Evolutionary conservation across 2,329 filamentous ascomycete genomes (phyloP), one percentile per base, ranked within the genome.

Genomic region (Fusarium sp.): DNA sequence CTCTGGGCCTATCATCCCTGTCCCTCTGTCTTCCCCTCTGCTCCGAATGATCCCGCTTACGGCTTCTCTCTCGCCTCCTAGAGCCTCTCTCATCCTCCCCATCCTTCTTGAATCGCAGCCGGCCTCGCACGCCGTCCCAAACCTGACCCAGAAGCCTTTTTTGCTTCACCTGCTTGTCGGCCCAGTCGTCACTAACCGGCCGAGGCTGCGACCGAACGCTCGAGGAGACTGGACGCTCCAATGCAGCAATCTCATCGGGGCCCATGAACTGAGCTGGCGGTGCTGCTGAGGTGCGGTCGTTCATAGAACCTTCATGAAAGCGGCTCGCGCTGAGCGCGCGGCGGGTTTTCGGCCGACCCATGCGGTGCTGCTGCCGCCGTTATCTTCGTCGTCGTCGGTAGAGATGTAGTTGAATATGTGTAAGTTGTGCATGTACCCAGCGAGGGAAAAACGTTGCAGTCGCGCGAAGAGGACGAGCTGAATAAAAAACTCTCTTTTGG

Each of bases 291-390:
- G 90, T 86, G 74, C 93, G 91, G 82, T 97, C 94, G 79, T 92
- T 94, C 94, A 98, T 96, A 78, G 93, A 96, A 45, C 93, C 95
- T 83, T 98, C 95, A 40, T 92, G 78, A 88, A 97, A 86, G 83
- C 91, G 80, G 85, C 90, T 85, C 42, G 76, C 82, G 70, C 76
- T 81, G 65, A 70, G 72, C 35, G 77, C 77, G 83, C 69, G 84
- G 80, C 68, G 83, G 80, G 70, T 80, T 66, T 68, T 75, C 38
- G 80, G 78, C 13, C 79, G 78, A 64, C 77, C 79, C 80, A 80
- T 83, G 52, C 58, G 59, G 61, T 20, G 47, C 66, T 58, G 56
- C 20, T 36, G 22, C 33, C 35, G 45, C 27, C 16, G 29, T 36
- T 69, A 54, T 68, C 31, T 25, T 47, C 2, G 7, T 31, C 50